Conservation (phyloP, 345 rosid genomes). For the Tarenaya hassleriana region DNA sequence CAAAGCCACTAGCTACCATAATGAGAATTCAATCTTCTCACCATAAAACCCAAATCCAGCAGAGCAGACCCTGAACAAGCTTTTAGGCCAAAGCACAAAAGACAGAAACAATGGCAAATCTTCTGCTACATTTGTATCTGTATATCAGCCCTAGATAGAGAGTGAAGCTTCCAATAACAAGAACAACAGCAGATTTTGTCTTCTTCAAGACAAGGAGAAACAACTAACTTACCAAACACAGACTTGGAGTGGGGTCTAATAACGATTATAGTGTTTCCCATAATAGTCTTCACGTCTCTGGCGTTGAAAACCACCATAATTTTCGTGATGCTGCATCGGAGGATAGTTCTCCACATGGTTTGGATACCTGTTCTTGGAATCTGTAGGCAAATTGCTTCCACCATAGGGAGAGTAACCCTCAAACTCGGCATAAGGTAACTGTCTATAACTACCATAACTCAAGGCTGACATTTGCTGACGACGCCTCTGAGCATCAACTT, state of each 20-base stretch:
- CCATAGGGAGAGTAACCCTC: constrained; percentile 54
- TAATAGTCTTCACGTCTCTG: constrained; percentile 78
- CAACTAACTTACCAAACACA: constrained; percentile 59
- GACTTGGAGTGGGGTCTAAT: constrained; percentile 36
- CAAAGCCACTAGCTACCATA: too few relatives aligned
- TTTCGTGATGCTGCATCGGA: constrained; percentile 63
- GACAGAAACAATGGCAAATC: too few relatives aligned
- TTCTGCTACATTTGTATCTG: too few relatives aligned
- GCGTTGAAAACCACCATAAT: constrained; percentile 64
- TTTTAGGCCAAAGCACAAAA: too few relatives aligned
- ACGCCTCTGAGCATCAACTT: constrained; percentile 68
- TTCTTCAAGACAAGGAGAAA: constrained; percentile 22
- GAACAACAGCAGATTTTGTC: too few relatives aligned
- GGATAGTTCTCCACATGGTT: constrained; percentile 59
- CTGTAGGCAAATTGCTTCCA: constrained; percentile 46
- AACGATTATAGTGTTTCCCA: constrained; percentile 75
- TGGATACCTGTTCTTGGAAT: constrained; percentile 57
- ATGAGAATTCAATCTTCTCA: too few relatives aligned
- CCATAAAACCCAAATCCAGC: too few relatives aligned
- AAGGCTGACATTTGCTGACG: constrained; percentile 48
- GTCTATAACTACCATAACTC: constrained; percentile 68
- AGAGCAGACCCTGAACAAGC: too few relatives aligned
- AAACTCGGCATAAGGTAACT: constrained; percentile 52
- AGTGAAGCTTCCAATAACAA: too few relatives aligned
- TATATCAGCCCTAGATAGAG: too few relatives aligned